phyloP scores from a whole-genome alignment of 306 rosid genomes.

The Citrullus mucosospermus region DNA sequence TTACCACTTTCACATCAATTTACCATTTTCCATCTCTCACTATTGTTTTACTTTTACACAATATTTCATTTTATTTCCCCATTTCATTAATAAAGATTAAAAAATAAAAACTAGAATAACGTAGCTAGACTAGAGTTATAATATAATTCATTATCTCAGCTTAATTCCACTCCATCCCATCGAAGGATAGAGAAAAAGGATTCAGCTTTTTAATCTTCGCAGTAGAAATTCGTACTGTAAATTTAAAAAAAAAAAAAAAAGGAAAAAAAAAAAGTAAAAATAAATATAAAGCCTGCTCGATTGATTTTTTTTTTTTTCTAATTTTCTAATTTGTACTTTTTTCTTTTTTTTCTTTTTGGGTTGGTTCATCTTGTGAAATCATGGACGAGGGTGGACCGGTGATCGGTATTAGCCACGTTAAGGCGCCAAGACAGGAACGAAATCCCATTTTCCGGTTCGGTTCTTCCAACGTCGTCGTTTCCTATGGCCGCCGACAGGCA shows the following conservation, averaged over 20 bases:
- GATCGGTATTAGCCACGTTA: slow-evolving; percentile 47
- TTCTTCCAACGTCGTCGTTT: background rate
- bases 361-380: slow-evolving; percentile 64
- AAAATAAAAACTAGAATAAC: background rate
- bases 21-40: too few relatives aligned
- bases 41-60: too few relatives aligned
- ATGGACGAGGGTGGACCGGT: slow-evolving; percentile 71
- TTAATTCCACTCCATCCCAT: background rate
- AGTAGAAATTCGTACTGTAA: background rate
- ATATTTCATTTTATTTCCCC: too few relatives aligned
- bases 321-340: background rate
- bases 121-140: background rate
- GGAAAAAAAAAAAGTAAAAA: background rate
- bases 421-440: slow-evolving; percentile 88
- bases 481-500: slow-evolving; percentile 30
- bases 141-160: background rate
- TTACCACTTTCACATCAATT: background rate
- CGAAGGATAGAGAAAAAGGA: background rate
- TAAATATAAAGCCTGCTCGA: background rate
- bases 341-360: too few relatives aligned
- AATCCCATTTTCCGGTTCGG: slow-evolving; percentile 25
- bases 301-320: background rate
- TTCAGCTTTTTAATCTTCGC: background rate
- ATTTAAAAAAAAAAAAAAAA: background rate
- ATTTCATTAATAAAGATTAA: too few relatives aligned